A percentile compares a stretch with the other conserved stretches of the same genome.
These are phyloP conservation scores for Leucocoprinus leucothites DNA, from an alignment of 768 basidiomycete species.

Conservation along the genomic window DNA sequence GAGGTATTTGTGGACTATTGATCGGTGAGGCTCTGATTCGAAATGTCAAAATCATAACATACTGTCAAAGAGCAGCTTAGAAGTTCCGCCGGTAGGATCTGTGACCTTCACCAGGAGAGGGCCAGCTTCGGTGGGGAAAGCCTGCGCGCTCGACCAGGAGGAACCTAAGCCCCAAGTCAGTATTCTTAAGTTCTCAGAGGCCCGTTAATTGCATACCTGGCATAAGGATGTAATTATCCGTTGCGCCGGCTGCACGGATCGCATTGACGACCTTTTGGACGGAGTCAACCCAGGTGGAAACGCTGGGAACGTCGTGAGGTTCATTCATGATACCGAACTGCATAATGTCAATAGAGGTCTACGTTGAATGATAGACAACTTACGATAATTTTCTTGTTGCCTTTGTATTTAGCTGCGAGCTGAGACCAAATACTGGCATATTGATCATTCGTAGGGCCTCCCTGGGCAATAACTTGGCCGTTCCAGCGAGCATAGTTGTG, in stretches of 20 bases:
- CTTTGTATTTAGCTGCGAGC: slow-evolving; percentile 46
- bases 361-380: slow-evolving; percentile 20
- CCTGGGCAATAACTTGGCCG: slow-evolving; percentile 52
- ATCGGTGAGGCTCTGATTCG: not conserved
- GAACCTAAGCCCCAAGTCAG: slow-evolving; percentile 16
- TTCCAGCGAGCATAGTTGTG: slow-evolving; percentile 65
- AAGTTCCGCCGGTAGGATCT: slow-evolving; percentile 38
- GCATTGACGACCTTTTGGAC: slow-evolving; percentile 58
- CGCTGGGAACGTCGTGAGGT: slow-evolving; percentile 49
- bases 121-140: slow-evolving; percentile 42
- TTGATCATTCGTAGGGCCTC: slow-evolving; percentile 50
- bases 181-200: not conserved
- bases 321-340: slow-evolving; percentile 51
- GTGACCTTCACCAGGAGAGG: slow-evolving; percentile 37
- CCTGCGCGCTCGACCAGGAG: slow-evolving; percentile 26
- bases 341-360: slow-evolving; percentile 1
- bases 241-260: slow-evolving; percentile 55
- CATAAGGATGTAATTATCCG: slow-evolving; percentile 50
- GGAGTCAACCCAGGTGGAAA: slow-evolving; percentile 41
- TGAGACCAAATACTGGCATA: slow-evolving; percentile 51
- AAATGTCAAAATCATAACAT: not conserved
- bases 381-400: slow-evolving; percentile 38
- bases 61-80: slow-evolving; percentile 49
- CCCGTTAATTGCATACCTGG: slow-evolving; percentile 36
- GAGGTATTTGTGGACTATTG: slow-evolving; percentile 54